phyloP scores from a whole-genome alignment of 1,284 basidiomycete species.

The Exobasidium rhododendri region DNA sequence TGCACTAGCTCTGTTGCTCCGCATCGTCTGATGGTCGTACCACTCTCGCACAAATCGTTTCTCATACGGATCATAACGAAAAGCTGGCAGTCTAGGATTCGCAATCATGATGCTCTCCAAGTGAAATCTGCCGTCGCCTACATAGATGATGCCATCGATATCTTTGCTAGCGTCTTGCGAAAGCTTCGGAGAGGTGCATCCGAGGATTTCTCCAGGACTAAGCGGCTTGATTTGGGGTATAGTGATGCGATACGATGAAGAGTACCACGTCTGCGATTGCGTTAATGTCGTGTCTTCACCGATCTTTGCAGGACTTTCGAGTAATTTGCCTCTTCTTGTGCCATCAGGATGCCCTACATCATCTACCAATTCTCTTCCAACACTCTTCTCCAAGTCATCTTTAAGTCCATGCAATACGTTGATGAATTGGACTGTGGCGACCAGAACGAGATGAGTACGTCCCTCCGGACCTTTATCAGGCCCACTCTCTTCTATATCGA shows the following conservation, averaged over 20 bases:
- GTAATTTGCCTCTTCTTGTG: neutral
- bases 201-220: conserved; percentile 92
- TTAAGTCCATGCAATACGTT: conserved; percentile 46
- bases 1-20: conserved; percentile 67
- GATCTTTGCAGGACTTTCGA: conserved; percentile 13
- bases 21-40: conserved; percentile 88
- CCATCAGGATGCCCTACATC: neutral
- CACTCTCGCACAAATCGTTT: conserved; percentile 91
- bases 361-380: conserved; percentile 17
- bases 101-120: conserved; percentile 99
- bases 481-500: conserved; percentile 21
- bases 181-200: conserved; percentile 86
- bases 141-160: conserved; percentile 62
- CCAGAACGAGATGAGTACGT: conserved; percentile 43
- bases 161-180: conserved; percentile 50
- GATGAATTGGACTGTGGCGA: conserved; percentile 54
- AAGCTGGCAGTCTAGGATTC: conserved; percentile 91
- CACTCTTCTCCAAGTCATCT: conserved; percentile 33
- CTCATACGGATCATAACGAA: conserved; percentile 96
- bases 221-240: conserved; percentile 91
- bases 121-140: conserved; percentile 97
- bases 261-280: conserved; percentile 18
- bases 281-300: neutral
- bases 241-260: conserved; percentile 37
- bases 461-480: neutral